A percentile compares a stretch with the other conserved stretches of the same genome.
These are phyloP conservation scores for Sanghuangporus sanghuang DNA, from an alignment of 1,284 basidiomycete genomes.

Conservation along the genomic window DNA sequence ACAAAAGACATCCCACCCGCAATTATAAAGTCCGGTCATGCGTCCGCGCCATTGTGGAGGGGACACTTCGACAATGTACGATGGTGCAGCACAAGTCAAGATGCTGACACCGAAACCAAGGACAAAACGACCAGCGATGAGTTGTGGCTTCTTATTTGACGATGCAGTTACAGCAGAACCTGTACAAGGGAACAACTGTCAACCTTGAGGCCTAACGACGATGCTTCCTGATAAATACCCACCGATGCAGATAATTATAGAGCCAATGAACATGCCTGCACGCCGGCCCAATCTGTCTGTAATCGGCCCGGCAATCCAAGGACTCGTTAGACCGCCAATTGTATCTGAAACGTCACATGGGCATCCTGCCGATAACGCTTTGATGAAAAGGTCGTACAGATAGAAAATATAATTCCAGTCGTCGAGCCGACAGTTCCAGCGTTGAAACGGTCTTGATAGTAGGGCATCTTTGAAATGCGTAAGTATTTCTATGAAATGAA, in stretches of 20 bases:
- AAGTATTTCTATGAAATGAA: neutral
- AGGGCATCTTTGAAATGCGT: conserved; percentile 17
- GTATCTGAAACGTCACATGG: conserved; percentile 4
- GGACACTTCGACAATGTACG: conserved; percentile 45
- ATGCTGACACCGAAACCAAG: conserved; percentile 47
- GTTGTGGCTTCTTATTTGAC: conserved; percentile 35
- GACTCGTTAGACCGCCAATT: conserved; percentile 20
- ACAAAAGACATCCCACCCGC: conserved; percentile 10
- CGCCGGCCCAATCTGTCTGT: conserved; percentile 44
- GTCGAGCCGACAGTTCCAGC: conserved; percentile 23
- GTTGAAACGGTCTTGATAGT: conserved; percentile 25
- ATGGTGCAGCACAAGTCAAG: conserved; percentile 44
- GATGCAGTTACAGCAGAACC: conserved; percentile 38
- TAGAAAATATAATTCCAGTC: conserved; percentile 21
- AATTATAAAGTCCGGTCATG: conserved; percentile 43
- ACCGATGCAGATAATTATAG: conserved; percentile 36
- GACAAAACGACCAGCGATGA: conserved; percentile 43
- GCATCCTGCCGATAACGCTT: neutral
- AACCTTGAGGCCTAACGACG: neutral
- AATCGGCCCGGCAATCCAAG: conserved; percentile 23
- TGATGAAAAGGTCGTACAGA: conserved; percentile 10
- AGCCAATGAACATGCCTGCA: conserved; percentile 47
- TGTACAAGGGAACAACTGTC: neutral
- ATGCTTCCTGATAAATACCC: neutral
- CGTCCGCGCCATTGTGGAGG: conserved; percentile 63